Evolutionary conservation across 2,329 filamentous ascomycete genomes (phyloP), one percentile per base, ranked within the genome.

Genomic region (Trichoderma sp.): DNA sequence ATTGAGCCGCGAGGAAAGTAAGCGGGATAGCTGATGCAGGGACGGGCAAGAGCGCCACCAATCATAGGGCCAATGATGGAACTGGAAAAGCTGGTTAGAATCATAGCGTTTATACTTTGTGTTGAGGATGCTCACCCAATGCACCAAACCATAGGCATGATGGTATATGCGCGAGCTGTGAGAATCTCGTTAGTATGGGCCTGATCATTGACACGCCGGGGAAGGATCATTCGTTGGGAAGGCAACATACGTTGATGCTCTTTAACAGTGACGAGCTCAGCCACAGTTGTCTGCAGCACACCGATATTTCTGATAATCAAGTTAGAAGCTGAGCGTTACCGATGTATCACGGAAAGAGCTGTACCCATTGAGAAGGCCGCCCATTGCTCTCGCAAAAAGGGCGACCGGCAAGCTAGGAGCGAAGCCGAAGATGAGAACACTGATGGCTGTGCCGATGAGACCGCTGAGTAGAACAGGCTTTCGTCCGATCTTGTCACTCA

Each of bases 61-160:
- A 98, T 92, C 80, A 93, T 92, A 62, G 95, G 95, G 39, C 96
- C 96, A 76, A 98, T 87, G 77, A 98, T 97, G 32, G 95, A 97
- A 77, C 92, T 93, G 77, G 71, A 66, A n/a, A 21, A n/a, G 6
- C 8, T 72, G 77, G 80, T 74, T 81, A 79, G 71, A 66, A 36
- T 18, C 24, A 51, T 12, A 6, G 18, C 14, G 28, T 62, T 28
- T 21, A 5, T 15, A 56, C 9, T 24, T 1, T 34, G 4, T 18
- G 57, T 3, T 47, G 18, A 34, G 18, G 53, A 9, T 18, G 83
- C 86, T 83, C 85, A 93, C 86, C 96, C 96, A 78, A 99, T 87
- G 80, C 95, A 98, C 96, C 96, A 99, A 30, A 98, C 93, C 80
- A 97, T 94, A 7, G 96, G 96, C 94, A 99, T 98, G 76, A 98